Evolutionary conservation across 1,139 yeast species (phyloP).

Genomic region (Pichia sp.): DNA sequence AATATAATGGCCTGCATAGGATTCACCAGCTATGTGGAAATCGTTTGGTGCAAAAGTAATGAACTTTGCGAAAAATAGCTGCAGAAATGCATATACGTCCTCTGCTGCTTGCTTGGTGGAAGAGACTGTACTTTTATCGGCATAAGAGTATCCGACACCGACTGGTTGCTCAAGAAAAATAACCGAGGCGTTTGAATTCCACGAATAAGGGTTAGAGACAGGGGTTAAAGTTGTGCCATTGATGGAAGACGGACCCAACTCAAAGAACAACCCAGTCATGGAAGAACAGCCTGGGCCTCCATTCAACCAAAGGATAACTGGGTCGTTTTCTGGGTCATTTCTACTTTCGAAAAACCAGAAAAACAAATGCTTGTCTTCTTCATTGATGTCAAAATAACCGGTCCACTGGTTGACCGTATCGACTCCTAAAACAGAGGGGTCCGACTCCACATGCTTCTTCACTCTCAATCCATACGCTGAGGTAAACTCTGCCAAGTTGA

Average conservation of each 20-base stretch:
- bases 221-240: conserved; percentile 58
- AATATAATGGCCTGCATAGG: conserved; percentile 84
- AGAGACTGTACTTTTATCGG: conserved; percentile 40
- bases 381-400: conserved; percentile 82
- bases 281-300: conserved; percentile 94
- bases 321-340: conserved; percentile 82
- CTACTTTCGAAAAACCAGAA: conserved; percentile 88
- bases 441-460: conserved; percentile 19
- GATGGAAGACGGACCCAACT: conserved; percentile 81
- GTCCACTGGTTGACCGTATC: conserved; percentile 79
- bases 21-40: conserved; percentile 85
- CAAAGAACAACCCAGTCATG: conserved; percentile 85
- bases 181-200: conserved; percentile 88
- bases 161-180: conserved; percentile 95
- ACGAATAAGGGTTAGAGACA: conserved; percentile 69
- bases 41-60: conserved; percentile 53
- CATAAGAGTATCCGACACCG: conserved; percentile 84
- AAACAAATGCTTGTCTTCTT: conserved; percentile 79
- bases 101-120: conserved; percentile 69
- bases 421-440: conserved; percentile 34
- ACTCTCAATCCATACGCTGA: conserved; percentile 22
- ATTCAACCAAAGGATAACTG: conserved; percentile 81
- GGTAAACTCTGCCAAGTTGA: conserved; percentile 2
- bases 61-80: conserved; percentile 71
- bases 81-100: conserved; percentile 76